A percentile compares a stretch with the other conserved stretches of the same genome.
Evolutionary conservation across 2,329 filamentous ascomycete species (phyloP).

Genomic region (Ascocoryne sarcoides): DNA sequence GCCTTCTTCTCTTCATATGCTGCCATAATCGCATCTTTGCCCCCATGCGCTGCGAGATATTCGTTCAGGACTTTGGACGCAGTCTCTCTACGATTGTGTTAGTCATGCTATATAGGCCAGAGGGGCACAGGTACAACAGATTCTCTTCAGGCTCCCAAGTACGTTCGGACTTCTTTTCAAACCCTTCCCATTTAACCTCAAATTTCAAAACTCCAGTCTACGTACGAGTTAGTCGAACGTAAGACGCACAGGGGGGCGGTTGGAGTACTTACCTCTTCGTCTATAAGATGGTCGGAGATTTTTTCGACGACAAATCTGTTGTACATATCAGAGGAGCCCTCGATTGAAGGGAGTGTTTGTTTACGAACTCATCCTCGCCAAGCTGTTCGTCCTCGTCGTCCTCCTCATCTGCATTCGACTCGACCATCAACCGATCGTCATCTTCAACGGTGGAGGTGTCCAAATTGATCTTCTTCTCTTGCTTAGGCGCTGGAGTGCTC

Average conservation of each 20-base stretch:
- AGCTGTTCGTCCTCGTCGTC: slow-evolving; percentile 33
- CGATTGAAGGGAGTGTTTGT: slow-evolving; percentile 5
- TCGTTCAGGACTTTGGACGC: slow-evolving; percentile 52
- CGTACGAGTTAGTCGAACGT: slow-evolving; percentile 4
- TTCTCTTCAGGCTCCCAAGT: slow-evolving; percentile 78
- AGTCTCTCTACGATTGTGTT: slow-evolving; percentile 37
- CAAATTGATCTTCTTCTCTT: slow-evolving; percentile 6
- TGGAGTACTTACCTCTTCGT: slow-evolving; percentile 41
- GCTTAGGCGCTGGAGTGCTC: not conserved
- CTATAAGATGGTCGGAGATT: slow-evolving; percentile 58
- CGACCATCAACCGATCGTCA: slow-evolving; percentile 15
- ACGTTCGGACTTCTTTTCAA: slow-evolving; percentile 56
- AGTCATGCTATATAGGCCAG: slow-evolving; percentile 4
- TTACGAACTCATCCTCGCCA: slow-evolving; percentile 38
- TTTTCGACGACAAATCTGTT: slow-evolving; percentile 64
- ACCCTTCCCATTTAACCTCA: slow-evolving; percentile 76
- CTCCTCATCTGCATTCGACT: slow-evolving; percentile 25
- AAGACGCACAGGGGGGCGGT: not conserved
- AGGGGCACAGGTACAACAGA: slow-evolving; percentile 36
- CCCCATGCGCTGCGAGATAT: slow-evolving; percentile 57
- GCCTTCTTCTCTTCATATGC: slow-evolving; percentile 37
- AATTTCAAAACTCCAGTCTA: slow-evolving; percentile 44
- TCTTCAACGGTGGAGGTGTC: slow-evolving; percentile 22
- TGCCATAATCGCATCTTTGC: slow-evolving; percentile 45
- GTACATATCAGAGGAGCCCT: slow-evolving; percentile 16